A percentile compares a stretch with the other conserved stretches of the same genome.
Conservation (phyloP, 2,329 filamentous ascomycete genomes). For the Colletotrichum sp. region DNA sequence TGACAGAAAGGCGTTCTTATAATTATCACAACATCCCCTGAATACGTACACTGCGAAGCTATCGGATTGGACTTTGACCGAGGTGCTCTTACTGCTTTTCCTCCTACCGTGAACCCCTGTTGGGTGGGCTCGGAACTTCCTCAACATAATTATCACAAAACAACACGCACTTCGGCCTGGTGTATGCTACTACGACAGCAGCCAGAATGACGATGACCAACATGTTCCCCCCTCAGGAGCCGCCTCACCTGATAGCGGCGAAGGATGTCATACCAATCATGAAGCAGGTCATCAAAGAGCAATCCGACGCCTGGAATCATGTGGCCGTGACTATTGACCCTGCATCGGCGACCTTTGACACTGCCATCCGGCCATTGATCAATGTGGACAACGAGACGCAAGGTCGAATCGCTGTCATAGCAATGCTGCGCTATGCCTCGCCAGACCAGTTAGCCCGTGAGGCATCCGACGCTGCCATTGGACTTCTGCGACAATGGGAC, state of each 20-base stretch:
- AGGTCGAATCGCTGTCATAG: background rate
- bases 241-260: background rate
- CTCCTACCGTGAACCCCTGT: no score
- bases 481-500: background rate
- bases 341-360: background rate
- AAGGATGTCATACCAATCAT: background rate
- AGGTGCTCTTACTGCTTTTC: no score
- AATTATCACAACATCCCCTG: background rate
- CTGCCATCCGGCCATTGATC: background rate
- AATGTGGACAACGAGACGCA: background rate
- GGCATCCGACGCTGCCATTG: background rate
- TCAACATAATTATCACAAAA: background rate
- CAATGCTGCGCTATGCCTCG: background rate
- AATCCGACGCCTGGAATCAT: background rate
- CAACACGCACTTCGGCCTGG: background rate
- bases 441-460: background rate
- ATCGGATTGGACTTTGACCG: no score
- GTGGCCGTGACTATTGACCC: background rate
- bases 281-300: background rate
- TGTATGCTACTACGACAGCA: rapidly evolving
- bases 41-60: no score
- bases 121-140: no score
- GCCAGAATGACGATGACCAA: background rate
- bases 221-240: background rate
- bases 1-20: background rate